Percentiles rank a stretch among this genome's conserved stretches.
phyloP scores from a whole-genome alignment of 2,329 filamentous ascomycete species.

The Botrytis aclada region DNA sequence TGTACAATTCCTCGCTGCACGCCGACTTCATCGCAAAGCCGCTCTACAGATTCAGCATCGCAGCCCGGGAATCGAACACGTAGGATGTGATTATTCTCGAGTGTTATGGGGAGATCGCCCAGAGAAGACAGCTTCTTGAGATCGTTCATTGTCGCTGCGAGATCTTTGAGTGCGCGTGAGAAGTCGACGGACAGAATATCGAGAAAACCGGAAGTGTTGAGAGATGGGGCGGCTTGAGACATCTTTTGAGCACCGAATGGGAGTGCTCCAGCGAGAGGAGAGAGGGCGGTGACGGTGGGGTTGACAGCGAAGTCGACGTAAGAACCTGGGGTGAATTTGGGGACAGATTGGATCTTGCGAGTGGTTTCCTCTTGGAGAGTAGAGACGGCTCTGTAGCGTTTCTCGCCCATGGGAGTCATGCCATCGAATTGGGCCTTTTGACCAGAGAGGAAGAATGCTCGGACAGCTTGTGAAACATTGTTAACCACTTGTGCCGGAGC shows the following conservation, averaged over 20 bases:
- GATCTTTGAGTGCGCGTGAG: slow-evolving; percentile 77
- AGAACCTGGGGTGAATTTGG: slow-evolving; percentile 63
- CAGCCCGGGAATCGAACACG: slow-evolving; percentile 89
- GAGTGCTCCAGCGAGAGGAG: slow-evolving; percentile 60
- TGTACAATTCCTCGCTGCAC: slow-evolving; percentile 73
- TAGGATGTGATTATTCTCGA: slow-evolving; percentile 60
- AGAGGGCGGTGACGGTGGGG: slow-evolving; percentile 86
- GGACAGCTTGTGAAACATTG: slow-evolving; percentile 90
- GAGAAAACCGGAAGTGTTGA: slow-evolving; percentile 81
- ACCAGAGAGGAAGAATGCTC: slow-evolving; percentile 88
- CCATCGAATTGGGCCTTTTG: slow-evolving; percentile 87
- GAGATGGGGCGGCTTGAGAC: slow-evolving; percentile 50
- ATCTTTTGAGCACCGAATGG: slow-evolving; percentile 42
- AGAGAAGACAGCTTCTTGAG: slow-evolving; percentile 71
- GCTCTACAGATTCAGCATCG: slow-evolving; percentile 76
- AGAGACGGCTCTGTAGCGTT: slow-evolving; percentile 75
- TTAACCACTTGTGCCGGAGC: slow-evolving; percentile 86
- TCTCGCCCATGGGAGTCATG: slow-evolving; percentile 67
- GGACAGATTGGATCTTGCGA: slow-evolving; percentile 60
- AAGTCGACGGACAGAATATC: slow-evolving; percentile 87
- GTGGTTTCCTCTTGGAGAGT: slow-evolving; percentile 69
- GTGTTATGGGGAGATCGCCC: slow-evolving; percentile 78
- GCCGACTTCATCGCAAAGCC: slow-evolving; percentile 82
- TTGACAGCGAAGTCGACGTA: slow-evolving; percentile 85
- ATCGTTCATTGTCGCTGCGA: slow-evolving; percentile 76